Conservation (phyloP, 2,329 filamentous ascomycete genomes). For the Ophiostoma australiae region DNA sequence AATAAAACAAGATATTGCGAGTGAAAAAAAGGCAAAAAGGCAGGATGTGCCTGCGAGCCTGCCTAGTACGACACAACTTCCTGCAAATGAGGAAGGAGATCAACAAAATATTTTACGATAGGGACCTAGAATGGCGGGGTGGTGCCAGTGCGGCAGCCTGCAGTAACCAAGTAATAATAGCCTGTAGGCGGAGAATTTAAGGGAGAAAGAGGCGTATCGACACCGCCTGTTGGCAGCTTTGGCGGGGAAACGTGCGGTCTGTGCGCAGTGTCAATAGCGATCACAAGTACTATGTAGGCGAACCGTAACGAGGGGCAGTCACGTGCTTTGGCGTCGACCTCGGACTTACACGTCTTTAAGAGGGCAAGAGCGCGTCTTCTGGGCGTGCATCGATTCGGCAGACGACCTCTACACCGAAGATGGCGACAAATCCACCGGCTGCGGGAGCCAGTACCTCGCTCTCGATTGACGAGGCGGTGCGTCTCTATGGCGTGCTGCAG, state of each 20-base stretch:
- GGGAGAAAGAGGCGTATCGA: not conserved
- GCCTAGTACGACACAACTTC: not conserved
- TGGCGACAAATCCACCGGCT: not conserved
- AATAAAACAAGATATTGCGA: not conserved
- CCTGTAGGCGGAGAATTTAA: not conserved
- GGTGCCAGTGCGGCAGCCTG: not conserved
- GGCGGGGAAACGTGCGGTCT: conserved; percentile 17
- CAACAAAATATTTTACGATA: conserved; percentile 1
- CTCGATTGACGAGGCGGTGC: conserved; percentile 38
- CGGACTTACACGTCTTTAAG: not conserved
- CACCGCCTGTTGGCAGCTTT: conserved; percentile 10
- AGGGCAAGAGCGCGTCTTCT: not conserved
- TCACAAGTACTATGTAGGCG: no score
- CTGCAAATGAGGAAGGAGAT: conserved; percentile 5
- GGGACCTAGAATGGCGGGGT: conserved; percentile 6
- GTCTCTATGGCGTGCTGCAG: conserved; percentile 64
- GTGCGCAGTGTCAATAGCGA: conserved; percentile 16
- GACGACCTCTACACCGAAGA: not conserved
- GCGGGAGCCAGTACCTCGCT: conserved; percentile 1
- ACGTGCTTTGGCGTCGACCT: conserved; percentile 24
- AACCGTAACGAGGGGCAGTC: conserved; percentile 18
- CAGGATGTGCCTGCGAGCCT: not conserved
- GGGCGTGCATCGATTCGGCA: not conserved
- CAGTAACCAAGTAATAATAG: not conserved
- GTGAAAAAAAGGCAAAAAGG: not conserved